These are phyloP conservation scores for Syzygium malaccense DNA, from an alignment of 441 rosid genomes.

Conservation along the genomic window DNA sequence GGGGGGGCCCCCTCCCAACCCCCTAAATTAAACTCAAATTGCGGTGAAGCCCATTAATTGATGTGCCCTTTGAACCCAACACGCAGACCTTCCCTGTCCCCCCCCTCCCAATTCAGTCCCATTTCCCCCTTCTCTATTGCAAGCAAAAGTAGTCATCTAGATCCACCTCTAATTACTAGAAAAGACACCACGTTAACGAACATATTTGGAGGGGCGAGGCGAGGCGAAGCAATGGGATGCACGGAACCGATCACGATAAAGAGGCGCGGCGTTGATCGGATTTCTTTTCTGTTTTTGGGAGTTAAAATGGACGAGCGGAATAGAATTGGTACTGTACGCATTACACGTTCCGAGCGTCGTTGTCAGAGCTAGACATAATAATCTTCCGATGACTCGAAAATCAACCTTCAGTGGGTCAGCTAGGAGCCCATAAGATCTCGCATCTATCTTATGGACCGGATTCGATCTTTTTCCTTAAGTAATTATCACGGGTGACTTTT, in stretches of 20 bases:
- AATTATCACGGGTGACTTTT: background rate
- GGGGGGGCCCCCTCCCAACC: background rate
- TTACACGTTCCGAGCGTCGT: background rate
- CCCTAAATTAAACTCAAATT: conserved; percentile 4
- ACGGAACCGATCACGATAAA: background rate
- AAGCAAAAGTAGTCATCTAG: background rate
- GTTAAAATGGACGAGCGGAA: background rate
- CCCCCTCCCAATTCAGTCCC: conserved; percentile 2
- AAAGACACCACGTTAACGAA: background rate
- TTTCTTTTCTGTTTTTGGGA: too few species aligned
- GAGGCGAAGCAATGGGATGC: accelerated
- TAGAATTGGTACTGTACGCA: accelerated
- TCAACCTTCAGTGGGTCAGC: background rate
- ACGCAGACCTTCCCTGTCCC: conserved; percentile 48
- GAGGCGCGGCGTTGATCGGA: accelerated
- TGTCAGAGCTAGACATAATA: background rate
- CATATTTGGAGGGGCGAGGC: accelerated
- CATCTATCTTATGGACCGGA: too few species aligned
- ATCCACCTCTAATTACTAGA: background rate
- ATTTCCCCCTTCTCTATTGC: background rate
- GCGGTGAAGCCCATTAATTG: conserved; percentile 32
- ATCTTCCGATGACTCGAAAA: background rate
- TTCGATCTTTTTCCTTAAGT: background rate
- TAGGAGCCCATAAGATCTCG: background rate
- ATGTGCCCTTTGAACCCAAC: conserved; percentile 68